Conservation (phyloP, 192 early-diverging fungal genomes). For the Coemansia sp. region DNA sequence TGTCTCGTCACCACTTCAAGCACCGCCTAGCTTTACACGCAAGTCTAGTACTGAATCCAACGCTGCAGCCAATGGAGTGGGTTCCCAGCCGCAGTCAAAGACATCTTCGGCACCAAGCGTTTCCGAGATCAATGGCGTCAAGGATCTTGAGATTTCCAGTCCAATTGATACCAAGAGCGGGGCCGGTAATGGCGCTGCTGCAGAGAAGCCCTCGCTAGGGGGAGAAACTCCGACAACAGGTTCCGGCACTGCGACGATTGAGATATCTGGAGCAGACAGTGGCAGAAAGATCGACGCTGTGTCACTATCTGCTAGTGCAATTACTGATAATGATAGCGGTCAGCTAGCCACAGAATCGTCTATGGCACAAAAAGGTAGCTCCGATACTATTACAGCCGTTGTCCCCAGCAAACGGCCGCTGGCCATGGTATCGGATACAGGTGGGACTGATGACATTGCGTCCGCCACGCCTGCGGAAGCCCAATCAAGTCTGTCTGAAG, state of each 20-base stretch:
- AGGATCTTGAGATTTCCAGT: conserved; percentile 35
- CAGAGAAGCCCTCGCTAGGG: neutral
- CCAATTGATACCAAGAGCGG: conserved; percentile 2
- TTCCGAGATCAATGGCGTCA: conserved; percentile 27
- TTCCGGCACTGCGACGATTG: too few species aligned
- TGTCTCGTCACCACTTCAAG: conserved; percentile 23
- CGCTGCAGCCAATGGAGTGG: neutral
- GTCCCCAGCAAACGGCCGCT: conserved; percentile 53
- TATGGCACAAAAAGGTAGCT: neutral
- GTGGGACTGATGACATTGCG: conserved; percentile 6
- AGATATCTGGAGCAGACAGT: neutral
- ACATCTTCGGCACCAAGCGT: conserved; percentile 5
- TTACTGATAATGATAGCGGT: neutral
- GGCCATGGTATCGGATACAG: conserved; percentile 1
- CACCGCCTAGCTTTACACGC: conserved; percentile 10
- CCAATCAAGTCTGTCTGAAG: neutral
- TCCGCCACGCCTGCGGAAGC: neutral
- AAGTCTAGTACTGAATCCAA: conserved; percentile 23
- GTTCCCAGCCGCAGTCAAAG: conserved; percentile 5
- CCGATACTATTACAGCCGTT: conserved; percentile 9
- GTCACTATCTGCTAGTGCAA: neutral
- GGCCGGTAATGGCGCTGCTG: neutral
- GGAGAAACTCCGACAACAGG: neutral
- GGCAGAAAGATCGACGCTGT: neutral
- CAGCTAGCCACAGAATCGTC: conserved; percentile 3